These are phyloP conservation scores for Trichomonascaceae sp. DNA, from an alignment of 1,139 yeast species.

Conservation along the genomic window DNA sequence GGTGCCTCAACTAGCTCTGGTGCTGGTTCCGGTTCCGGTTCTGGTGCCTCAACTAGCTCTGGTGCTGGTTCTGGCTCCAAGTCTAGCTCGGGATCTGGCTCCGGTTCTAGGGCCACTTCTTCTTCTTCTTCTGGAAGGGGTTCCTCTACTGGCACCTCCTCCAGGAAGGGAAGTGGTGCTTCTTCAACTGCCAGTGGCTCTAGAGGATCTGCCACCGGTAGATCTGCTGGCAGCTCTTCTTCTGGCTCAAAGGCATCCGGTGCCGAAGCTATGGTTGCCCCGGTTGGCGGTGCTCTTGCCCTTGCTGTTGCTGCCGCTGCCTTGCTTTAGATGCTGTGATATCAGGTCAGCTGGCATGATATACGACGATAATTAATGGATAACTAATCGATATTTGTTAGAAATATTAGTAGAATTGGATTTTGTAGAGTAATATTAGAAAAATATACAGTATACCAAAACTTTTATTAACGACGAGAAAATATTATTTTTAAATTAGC, in stretches of 20 bases:
- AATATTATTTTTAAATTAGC: too few species aligned
- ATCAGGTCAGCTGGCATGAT: background rate
- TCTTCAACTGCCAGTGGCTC: constrained; percentile 20
- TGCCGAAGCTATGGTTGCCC: constrained; percentile 1
- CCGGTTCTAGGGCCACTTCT: constrained; percentile 18
- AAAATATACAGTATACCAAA: background rate
- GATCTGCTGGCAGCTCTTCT: constrained; percentile 13
- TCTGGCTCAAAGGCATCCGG: constrained; percentile 1
- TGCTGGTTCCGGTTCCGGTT: constrained; percentile 14
- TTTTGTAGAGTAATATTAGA: background rate
- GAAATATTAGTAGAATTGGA: background rate
- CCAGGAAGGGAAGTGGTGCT: constrained; percentile 12
- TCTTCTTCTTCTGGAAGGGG: constrained; percentile 17
- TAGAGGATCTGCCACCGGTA: constrained; percentile 12
- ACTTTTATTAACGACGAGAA: too few species aligned
- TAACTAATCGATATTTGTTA: background rate
- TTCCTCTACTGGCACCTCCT: constrained; percentile 15
- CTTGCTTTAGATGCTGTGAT: background rate
- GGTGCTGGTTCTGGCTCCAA: constrained; percentile 16
- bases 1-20: constrained; percentile 19
- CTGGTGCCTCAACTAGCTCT: constrained; percentile 7
- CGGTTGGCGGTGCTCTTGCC: background rate
- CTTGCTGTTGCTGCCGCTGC: background rate
- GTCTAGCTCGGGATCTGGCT: constrained; percentile 36
- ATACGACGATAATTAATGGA: background rate